These are phyloP conservation scores for Cutaneotrichosporon cyanovorans DNA, from an alignment of 1,284 basidiomycete genomes.

Conservation along the genomic window DNA sequence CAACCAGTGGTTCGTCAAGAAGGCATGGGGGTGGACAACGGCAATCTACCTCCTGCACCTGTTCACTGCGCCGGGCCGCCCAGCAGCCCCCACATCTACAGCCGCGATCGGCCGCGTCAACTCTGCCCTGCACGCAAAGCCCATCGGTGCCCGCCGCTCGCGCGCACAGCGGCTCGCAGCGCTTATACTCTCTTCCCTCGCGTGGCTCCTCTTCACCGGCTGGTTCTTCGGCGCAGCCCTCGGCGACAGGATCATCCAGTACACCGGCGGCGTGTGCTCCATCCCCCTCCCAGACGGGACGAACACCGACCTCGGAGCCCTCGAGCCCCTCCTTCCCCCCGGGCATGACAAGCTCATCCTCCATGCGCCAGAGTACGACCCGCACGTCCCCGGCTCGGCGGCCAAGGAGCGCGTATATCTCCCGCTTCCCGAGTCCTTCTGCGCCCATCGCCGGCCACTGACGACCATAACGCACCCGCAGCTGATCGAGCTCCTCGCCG, in stretches of 20 bases:
- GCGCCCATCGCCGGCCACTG: slow-evolving; percentile 52
- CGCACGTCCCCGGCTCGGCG: neutral
- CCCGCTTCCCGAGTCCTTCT: slow-evolving; percentile 48
- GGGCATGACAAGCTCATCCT: slow-evolving; percentile 47
- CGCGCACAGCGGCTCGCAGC: slow-evolving; percentile 51
- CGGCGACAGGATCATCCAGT: slow-evolving; percentile 63
- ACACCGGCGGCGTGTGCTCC: slow-evolving; percentile 75
- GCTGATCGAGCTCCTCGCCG: slow-evolving; percentile 52
- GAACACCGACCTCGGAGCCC: slow-evolving; percentile 7
- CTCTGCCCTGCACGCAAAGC: slow-evolving; percentile 45
- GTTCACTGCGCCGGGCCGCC: slow-evolving; percentile 19
- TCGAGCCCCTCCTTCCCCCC: slow-evolving; percentile 10
- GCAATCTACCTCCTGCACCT: slow-evolving; percentile 53
- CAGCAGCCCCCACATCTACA: neutral
- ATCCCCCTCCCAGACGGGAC: slow-evolving; percentile 52
- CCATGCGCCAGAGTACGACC: neutral
- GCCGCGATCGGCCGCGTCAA: slow-evolving; percentile 2
- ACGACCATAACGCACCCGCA: slow-evolving; percentile 58
- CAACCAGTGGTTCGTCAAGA: slow-evolving; percentile 83
- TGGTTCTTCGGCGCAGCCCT: slow-evolving; percentile 92
- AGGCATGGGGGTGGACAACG: slow-evolving; percentile 85
- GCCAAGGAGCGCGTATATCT: slow-evolving; percentile 15
- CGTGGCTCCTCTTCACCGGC: slow-evolving; percentile 68
- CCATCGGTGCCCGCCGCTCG: slow-evolving; percentile 31
- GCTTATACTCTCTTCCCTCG: slow-evolving; percentile 58